phyloP scores from a whole-genome alignment of 2,329 filamentous ascomycete genomes.

The Penicillium griseofulvum region DNA sequence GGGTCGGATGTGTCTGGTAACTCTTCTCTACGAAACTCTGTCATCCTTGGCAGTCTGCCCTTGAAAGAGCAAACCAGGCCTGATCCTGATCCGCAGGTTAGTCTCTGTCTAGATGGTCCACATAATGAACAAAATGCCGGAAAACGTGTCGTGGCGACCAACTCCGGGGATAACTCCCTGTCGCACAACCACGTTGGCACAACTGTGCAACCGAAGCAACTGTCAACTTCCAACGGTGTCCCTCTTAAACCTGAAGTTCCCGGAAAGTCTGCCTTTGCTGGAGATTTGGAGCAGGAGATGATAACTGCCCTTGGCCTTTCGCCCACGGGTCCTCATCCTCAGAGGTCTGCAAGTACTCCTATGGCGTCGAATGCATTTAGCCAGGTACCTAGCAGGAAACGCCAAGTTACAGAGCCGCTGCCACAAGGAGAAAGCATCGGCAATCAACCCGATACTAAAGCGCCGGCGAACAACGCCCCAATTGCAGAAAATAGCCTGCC shows the following conservation, averaged over 20 bases:
- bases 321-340: constrained; percentile 10
- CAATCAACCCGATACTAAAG: neutral
- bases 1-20: constrained; percentile 16
- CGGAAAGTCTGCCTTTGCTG: constrained; percentile 5
- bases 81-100: neutral
- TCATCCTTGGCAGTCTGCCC: constrained; percentile 24
- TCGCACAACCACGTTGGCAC: neutral
- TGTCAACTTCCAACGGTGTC: neutral
- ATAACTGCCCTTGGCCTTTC: constrained; percentile 23
- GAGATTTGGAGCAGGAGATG: constrained; percentile 23
- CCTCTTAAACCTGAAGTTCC: neutral
- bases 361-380: neutral
- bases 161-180: constrained; percentile 1
- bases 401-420: neutral
- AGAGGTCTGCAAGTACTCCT: constrained; percentile 2
- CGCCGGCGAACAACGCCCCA: neutral
- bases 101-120: constrained; percentile 5
- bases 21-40: constrained; percentile 22
- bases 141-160: constrained; percentile 7
- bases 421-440: neutral
- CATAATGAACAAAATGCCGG: constrained; percentile 5
- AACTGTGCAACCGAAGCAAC: neutral
- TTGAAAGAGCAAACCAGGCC: constrained; percentile 17
- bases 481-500: constrained; percentile 8
- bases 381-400: neutral